These are phyloP conservation scores for Euphorbia schlechtendalii DNA, from an alignment of 441 rosid species.

Conservation along the genomic window DNA sequence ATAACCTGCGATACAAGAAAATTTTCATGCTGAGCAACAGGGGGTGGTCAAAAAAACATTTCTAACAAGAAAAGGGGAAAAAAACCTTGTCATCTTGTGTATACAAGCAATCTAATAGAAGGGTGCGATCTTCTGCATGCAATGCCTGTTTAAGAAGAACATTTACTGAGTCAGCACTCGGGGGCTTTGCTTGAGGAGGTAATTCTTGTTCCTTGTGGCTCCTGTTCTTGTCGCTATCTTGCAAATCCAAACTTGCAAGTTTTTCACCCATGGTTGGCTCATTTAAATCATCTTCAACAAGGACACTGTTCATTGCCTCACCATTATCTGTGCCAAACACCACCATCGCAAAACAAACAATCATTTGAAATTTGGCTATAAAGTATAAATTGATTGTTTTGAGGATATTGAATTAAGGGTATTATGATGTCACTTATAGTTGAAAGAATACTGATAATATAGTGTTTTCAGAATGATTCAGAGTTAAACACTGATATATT, in stretches of 20 bases:
- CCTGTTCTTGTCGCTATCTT: slow-evolving; percentile 27
- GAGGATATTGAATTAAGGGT: neutral
- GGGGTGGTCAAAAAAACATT: neutral
- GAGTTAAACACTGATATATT: neutral
- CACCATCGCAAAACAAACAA: neutral
- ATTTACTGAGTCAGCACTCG: slow-evolving; percentile 77
- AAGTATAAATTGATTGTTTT: neutral
- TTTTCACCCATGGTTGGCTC: slow-evolving; percentile 96
- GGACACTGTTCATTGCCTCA: slow-evolving; percentile 54
- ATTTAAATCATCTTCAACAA: slow-evolving; percentile 51
- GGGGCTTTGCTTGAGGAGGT: slow-evolving; percentile 44
- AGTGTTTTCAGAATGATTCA: neutral
- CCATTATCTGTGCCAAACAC: slow-evolving; percentile 37
- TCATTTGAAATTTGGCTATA: neutral
- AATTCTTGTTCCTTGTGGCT: slow-evolving; percentile 28
- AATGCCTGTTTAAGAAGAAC: slow-evolving; percentile 85
- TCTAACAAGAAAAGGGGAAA: neutral
- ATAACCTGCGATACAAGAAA: slow-evolving; percentile 52
- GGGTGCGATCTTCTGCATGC: slow-evolving; percentile 79
- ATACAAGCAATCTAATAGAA: slow-evolving; percentile 82
- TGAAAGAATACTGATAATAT: neutral
- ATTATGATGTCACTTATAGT: neutral
- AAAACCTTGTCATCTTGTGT: slow-evolving; percentile 79
- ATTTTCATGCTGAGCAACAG: neutral
- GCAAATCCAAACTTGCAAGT: slow-evolving; percentile 51